Evolutionary conservation across 331 rosid genomes (phyloP), one percentile per base, ranked within the genome.

Genomic region (Quercus phellos): DNA sequence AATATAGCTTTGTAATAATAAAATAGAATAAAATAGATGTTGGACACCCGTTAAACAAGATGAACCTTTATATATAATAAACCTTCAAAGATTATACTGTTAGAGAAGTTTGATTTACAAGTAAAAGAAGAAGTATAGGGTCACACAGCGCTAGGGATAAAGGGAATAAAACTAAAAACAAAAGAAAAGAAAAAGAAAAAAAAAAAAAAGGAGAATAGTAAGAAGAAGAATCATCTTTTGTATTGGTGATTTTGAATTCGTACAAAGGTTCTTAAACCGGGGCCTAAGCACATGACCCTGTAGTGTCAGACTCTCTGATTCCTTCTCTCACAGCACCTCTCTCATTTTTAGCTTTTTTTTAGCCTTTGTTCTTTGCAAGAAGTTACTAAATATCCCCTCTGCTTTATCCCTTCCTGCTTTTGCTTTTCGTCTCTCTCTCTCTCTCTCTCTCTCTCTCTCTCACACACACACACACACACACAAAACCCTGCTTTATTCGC

Each of bases 251-350:
- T 87, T 93, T 88, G 90, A 90, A 93, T 88, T 91, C 78, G 88
- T 83, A 82, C 86, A 76, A 70, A 83, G 84, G 86, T 82, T 86
- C 86, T 67, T 83, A 79, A 86, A 81, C 85, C 80, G 80, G 79
- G 85, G 84, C 84, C 87, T 71, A 84, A 87, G 89, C 92, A 90
- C 98, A 92, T 94, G 98, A 90, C 87, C 91, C 89, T 88, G 84
- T 81, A 71, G 75, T 89, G 92, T 89, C 89, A 88, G 92, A 81
- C 83, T 77, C 90, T 75, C 66, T 84, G 92, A 92, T 92, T 94
- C 95, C 87, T 83, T 89, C 86, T 79, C 78, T 74, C 83, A 78
- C 77, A 82, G 77, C 71, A 77, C 78, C 81, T 69, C 82, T 77
- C 84, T 76, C 85, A 55, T 46, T 83, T 86, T 70, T 59, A 83